Evolutionary conservation across 2,329 filamentous ascomycete species (phyloP), one percentile per base, ranked within the genome.

Genomic region (Alternaria angustiovoidea): DNA sequence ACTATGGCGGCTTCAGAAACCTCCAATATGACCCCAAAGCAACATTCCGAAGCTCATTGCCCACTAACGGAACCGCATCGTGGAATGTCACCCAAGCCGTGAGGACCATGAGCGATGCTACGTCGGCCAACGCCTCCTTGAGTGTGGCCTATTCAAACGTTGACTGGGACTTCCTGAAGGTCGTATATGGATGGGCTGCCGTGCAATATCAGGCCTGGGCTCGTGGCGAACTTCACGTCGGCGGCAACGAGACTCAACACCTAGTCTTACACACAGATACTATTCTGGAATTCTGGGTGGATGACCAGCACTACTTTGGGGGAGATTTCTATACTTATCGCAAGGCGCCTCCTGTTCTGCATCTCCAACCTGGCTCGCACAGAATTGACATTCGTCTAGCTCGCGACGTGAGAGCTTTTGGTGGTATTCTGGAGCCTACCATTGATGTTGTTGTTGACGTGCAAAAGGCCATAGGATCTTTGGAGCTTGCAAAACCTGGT

Each of bases 181-280:
- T 79, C 12, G 75, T 87, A 12, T 88, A 88, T 69, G 86, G 86
- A 46, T 88, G 86, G 86, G 79, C 85, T 48, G 84, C 84, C 18
- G 74, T 85, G 12, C 86, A 88, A 66, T 88, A 84, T 71, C 86
- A 88, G 69, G 83, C 82, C 8, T 88, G 86, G 86, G 79, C 81
- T 26, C 80, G 85, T 49, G 86, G 86, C 36, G 73, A 78, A 53
- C 73, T 86, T n/a, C 70, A 73, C 18, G 72, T 86, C 5, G 52
- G 63, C 20, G 75, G 76, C 9, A 68, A 74, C 28, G 67, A 74
- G 28, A 69, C 71, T 18, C 74, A 73, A 38, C 70, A 72, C 32
- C 68, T 85, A 26, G 72, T 79, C 14, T 62, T 88, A 1, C 81
- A 82, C 63, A 81, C 80, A 2, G 81, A 84, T 59, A 73, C 81